Base-by-base conservation (phyloP, 2,329 filamentous ascomycete species). In the Fusarium anthophilum region DNA sequence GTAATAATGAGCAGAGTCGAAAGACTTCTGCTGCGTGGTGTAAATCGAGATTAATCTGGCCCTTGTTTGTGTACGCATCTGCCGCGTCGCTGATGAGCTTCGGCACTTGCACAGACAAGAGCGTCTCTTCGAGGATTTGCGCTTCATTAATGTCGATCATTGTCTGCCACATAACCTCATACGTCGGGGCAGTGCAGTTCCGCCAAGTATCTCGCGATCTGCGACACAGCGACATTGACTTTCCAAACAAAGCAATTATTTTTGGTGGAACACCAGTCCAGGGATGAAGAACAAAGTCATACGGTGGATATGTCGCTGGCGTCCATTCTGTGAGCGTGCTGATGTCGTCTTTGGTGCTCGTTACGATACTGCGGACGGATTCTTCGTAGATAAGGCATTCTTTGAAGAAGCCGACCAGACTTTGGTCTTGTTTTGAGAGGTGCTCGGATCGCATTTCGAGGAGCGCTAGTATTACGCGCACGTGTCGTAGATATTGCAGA, bases 1-100 rank as follows among this genome's bases (percentile, higher is more conserved):
- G 83, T 10, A 84, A 65, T 26, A 84, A 74, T 1, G 83, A 80
- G 0, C 80, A 79, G 6, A 84, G 75, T 13, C 81, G 79, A 53
- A 83, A 84, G 0, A 82, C 82, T 44, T 84, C 83, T 8, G 81
- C 82, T 1, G 81, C 81, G 12, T 77, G 68, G 13, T 79, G 78
- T 2, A 84, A 76, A 41, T 84, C 80, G 1, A 75, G 17, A 8
- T 66, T 63, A 0, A 70, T 53, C 1, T 48, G 54, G 1, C 51
- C 70, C 28, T 69, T 51, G 7, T 56, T 64, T 2, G 32, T 59
- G 5, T 48, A 72, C 1, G 2, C 4, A 10, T 58, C 59, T 11
- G 55, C 17, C 11, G 18, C 55, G 12, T 73, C 65, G 30, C 58
- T 58, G 30, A 70, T 44, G 2, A 70, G 56, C 4, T 37, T 64